Conservation (phyloP, 2,329 filamentous ascomycete species). For the Colletotrichum somersetense region DNA sequence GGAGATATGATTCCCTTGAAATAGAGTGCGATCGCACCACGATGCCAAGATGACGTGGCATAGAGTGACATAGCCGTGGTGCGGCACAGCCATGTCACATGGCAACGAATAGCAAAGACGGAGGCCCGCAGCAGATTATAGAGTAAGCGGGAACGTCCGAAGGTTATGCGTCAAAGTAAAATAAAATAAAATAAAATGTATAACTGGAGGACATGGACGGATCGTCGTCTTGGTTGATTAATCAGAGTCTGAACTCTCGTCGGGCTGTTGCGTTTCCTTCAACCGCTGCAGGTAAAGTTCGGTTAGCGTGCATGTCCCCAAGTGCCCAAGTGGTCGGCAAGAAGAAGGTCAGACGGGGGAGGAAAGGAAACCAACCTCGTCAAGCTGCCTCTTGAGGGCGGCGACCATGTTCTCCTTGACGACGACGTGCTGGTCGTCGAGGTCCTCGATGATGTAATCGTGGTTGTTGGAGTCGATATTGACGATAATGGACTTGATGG, state of each 20-base stretch:
- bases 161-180: not conserved
- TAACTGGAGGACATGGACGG: not conserved
- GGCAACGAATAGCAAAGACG: conserved; percentile 1
- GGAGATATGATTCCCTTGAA: not conserved
- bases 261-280: conserved; percentile 64
- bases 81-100: conserved; percentile 22
- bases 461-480: conserved; percentile 79
- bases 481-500: conserved; percentile 87
- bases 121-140: not conserved
- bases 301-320: conserved; percentile 3
- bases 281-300: conserved; percentile 55
- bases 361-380: conserved; percentile 65
- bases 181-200: not conserved
- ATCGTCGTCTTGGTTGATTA: conserved; percentile 43
- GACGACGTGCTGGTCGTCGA: conserved; percentile 81
- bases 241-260: conserved; percentile 66
- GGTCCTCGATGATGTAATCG: conserved; percentile 82
- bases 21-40: conserved; percentile 9
- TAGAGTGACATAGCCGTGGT: conserved; percentile 3
- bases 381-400: conserved; percentile 75
- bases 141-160: conserved; percentile 1
- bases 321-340: conserved; percentile 3
- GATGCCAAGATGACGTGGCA: not conserved
- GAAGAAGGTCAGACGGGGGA: not conserved
- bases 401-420: conserved; percentile 81